These are phyloP conservation scores for Ustilago vetiveriae DNA, from an alignment of 1,284 basidiomycete species.

Conservation along the genomic window DNA sequence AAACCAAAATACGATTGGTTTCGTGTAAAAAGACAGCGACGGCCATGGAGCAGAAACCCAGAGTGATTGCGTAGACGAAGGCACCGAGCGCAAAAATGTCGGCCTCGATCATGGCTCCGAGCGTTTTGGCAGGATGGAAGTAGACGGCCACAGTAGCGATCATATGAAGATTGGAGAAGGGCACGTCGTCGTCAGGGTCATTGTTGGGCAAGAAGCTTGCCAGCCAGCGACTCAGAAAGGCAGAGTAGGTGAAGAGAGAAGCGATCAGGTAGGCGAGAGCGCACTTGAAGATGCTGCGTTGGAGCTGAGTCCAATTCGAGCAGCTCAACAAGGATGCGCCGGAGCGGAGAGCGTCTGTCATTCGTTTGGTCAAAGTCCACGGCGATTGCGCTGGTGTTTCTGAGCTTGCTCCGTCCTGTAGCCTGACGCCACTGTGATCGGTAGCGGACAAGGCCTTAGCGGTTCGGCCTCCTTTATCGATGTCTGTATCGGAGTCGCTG, in stretches of 20 bases:
- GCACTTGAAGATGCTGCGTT: conserved; percentile 86
- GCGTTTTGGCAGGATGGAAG: conserved; percentile 75
- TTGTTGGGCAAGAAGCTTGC: conserved; percentile 56
- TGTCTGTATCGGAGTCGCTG: conserved; percentile 23
- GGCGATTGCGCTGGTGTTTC: background rate
- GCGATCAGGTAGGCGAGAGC: conserved; percentile 87
- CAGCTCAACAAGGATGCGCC: conserved; percentile 72
- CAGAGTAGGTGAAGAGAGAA: conserved; percentile 90
- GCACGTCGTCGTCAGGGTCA: conserved; percentile 52
- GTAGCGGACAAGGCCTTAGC: background rate
- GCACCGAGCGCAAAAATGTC: conserved; percentile 80
- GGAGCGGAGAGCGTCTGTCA: conserved; percentile 70
- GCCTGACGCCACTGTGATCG: background rate
- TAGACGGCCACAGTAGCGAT: conserved; percentile 81
- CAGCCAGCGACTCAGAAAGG: conserved; percentile 68
- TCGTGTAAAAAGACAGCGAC: conserved; percentile 65
- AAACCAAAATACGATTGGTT: conserved; percentile 70
- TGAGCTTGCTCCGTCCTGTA: background rate
- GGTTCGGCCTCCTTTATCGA: background rate
- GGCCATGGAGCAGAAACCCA: conserved; percentile 78
- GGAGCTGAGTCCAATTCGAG: conserved; percentile 69
- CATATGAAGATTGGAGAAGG: conserved; percentile 80
- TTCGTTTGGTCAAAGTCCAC: background rate
- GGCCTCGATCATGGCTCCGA: conserved; percentile 90
- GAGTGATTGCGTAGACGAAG: conserved; percentile 76